A percentile compares a stretch with the other conserved stretches of the same genome.
Conservation (phyloP, 148 eudicot species). For the Amaranthus hypochondriacus region DNA sequence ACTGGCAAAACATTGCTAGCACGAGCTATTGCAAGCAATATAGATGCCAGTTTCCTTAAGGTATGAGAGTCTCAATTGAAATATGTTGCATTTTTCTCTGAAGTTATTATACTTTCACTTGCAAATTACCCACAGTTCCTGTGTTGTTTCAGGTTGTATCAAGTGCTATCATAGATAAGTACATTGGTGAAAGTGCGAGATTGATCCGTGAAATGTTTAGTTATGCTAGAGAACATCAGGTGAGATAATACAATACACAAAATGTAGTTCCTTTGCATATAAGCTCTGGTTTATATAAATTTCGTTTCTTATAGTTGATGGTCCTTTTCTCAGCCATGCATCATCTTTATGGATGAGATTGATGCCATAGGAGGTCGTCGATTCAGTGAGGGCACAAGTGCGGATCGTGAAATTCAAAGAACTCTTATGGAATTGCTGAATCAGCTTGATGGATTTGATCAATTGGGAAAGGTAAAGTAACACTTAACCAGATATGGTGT, state of each 20-base stretch:
- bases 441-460: constrained; percentile 92
- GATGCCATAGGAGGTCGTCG: constrained; percentile 98
- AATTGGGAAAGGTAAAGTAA: constrained; percentile 76
- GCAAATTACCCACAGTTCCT: background rate
- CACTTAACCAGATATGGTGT: background rate
- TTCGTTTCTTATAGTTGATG: constrained; percentile 1
- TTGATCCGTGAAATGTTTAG: constrained; percentile 93
- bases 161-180: constrained; percentile 95
- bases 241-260: constrained; percentile 21
- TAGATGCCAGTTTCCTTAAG: constrained; percentile 93
- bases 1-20: constrained; percentile 96
- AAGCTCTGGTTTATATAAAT: background rate
- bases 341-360: constrained; percentile 97
- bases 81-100: background rate
- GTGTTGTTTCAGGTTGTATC: constrained; percentile 65
- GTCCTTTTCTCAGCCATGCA: constrained; percentile 59
- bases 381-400: constrained; percentile 97
- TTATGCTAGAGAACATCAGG: constrained; percentile 99
- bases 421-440: constrained; percentile 95
- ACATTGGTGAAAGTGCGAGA: constrained; percentile 98
- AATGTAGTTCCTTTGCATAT: background rate
- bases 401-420: constrained; percentile 98
- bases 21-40: constrained; percentile 96
- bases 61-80: constrained; percentile 24
- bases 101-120: background rate